A percentile compares a stretch with the other conserved stretches of the same genome.
Evolutionary conservation across 2,329 filamentous ascomycete genomes (phyloP).

Genomic region (Botryosphaeria agaves): DNA sequence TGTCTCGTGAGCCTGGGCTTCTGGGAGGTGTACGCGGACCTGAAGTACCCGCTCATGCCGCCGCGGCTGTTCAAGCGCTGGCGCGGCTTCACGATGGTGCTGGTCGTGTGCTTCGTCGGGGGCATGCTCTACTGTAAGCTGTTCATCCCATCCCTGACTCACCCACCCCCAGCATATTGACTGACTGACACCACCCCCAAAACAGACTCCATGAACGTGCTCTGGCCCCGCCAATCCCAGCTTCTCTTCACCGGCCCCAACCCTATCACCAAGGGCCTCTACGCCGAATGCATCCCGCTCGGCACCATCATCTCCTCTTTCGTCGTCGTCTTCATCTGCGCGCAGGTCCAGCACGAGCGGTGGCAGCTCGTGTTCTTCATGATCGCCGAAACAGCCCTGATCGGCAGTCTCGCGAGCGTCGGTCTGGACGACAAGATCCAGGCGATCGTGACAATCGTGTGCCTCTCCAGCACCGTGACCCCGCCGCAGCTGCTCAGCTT

Average conservation of each 20-base stretch:
- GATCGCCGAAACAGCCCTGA: slow-evolving; percentile 16
- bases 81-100: slow-evolving; percentile 8
- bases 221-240: slow-evolving; percentile 11
- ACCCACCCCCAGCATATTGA: too few relatives aligned
- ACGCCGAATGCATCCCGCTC: slow-evolving; percentile 10
- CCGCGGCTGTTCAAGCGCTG: slow-evolving; percentile 8
- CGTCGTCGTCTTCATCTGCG: slow-evolving; percentile 11
- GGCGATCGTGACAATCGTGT: slow-evolving; percentile 17
- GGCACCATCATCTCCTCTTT: slow-evolving; percentile 15
- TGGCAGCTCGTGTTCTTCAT: slow-evolving; percentile 20
- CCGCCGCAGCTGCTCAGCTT: slow-evolving; percentile 17
- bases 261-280: slow-evolving; percentile 11
- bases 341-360: slow-evolving; percentile 17
- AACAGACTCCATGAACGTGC: slow-evolving; percentile 9
- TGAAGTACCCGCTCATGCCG: slow-evolving; percentile 20
- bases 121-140: slow-evolving; percentile 11
- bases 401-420: slow-evolving; percentile 18
- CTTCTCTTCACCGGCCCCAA: slow-evolving; percentile 9
- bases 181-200: too few relatives aligned
- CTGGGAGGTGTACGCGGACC: slow-evolving; percentile 27
- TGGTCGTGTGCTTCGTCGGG: slow-evolving; percentile 9
- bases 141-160: not conserved
- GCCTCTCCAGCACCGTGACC: slow-evolving; percentile 14
- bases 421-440: slow-evolving; percentile 15
- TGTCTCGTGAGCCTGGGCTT: slow-evolving; percentile 26